Conservation (phyloP, 768 basidiomycete genomes). For the Tephrocybe rancida region DNA sequence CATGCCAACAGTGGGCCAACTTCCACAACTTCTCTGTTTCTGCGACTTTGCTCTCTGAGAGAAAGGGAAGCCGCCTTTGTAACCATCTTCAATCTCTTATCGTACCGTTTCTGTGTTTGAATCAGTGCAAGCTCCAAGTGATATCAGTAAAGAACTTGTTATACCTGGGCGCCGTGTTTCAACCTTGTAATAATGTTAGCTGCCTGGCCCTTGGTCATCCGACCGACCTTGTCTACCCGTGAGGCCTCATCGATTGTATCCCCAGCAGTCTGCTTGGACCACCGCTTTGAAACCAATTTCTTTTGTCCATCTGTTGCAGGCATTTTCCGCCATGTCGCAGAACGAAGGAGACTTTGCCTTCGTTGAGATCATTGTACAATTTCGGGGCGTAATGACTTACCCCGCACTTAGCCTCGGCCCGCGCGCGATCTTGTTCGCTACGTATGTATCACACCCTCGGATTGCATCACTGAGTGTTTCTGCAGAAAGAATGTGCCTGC, state of each 20-base stretch:
- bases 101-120: slow-evolving; percentile 49
- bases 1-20: slow-evolving; percentile 54
- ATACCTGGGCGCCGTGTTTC: slow-evolving; percentile 75
- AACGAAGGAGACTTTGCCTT: slow-evolving; percentile 53
- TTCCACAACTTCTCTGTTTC: slow-evolving; percentile 54
- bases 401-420: slow-evolving; percentile 46
- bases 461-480: slow-evolving; percentile 60
- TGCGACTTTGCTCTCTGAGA: slow-evolving; percentile 53
- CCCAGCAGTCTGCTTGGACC: slow-evolving; percentile 31
- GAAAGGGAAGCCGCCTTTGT: slow-evolving; percentile 33
- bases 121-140: neutral
- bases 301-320: slow-evolving; percentile 68
- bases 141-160: slow-evolving; percentile 1
- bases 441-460: slow-evolving; percentile 72
- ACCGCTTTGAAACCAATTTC: slow-evolving; percentile 54
- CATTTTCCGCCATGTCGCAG: slow-evolving; percentile 65
- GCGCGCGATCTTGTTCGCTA: slow-evolving; percentile 51
- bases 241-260: slow-evolving; percentile 20
- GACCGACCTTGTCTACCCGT: slow-evolving; percentile 34
- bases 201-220: slow-evolving; percentile 77
- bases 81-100: slow-evolving; percentile 49
- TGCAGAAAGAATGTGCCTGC: slow-evolving; percentile 56
- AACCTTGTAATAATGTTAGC: slow-evolving; percentile 77
- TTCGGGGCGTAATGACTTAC: slow-evolving; percentile 32
- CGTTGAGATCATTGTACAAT: neutral